phyloP scores from a whole-genome alignment of 169 alveolate genomes.

The Amoebophrya sp. region DNA sequence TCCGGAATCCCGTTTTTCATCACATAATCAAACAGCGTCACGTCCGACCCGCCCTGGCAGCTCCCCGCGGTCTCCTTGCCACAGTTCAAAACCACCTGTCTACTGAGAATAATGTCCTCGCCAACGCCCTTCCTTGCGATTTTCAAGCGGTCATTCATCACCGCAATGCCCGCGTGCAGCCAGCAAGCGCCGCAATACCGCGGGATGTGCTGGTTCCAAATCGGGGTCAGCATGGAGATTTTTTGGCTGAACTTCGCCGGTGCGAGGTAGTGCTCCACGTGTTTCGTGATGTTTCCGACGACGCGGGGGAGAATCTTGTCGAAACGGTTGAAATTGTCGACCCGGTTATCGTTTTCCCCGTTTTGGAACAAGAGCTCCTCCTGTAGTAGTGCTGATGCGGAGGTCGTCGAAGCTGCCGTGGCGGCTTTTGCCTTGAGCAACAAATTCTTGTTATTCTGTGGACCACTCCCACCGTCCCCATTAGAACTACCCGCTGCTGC shows the following conservation, averaged over 20 bases:
- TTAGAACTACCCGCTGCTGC: too few relatives aligned
- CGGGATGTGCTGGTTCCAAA: constrained; percentile 58
- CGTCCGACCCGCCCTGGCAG: constrained; percentile 67
- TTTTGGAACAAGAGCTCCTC: too few relatives aligned
- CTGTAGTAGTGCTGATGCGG: too few relatives aligned
- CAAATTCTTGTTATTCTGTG: too few relatives aligned
- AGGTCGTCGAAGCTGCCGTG: too few relatives aligned
- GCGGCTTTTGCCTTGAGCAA: too few relatives aligned
- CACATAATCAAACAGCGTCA: constrained; percentile 58
- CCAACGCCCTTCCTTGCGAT: constrained; percentile 51
- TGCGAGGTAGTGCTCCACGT: background rate
- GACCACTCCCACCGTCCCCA: too few relatives aligned
- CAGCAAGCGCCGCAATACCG: constrained; percentile 66
- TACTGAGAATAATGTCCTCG: constrained; percentile 51
- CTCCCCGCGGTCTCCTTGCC: constrained; percentile 59
- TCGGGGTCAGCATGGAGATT: background rate
- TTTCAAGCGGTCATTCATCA: constrained; percentile 63
- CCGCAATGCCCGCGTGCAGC: constrained; percentile 64
- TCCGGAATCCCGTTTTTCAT: constrained; percentile 59
- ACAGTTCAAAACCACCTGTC: constrained; percentile 62
- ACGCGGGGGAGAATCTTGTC: background rate
- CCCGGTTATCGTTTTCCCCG: too few relatives aligned
- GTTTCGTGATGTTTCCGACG: background rate
- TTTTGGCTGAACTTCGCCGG: too few relatives aligned
- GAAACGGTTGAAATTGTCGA: background rate